phyloP scores from a whole-genome alignment of 2,329 filamentous ascomycete genomes.

The Keithomyces neogunnii region DNA sequence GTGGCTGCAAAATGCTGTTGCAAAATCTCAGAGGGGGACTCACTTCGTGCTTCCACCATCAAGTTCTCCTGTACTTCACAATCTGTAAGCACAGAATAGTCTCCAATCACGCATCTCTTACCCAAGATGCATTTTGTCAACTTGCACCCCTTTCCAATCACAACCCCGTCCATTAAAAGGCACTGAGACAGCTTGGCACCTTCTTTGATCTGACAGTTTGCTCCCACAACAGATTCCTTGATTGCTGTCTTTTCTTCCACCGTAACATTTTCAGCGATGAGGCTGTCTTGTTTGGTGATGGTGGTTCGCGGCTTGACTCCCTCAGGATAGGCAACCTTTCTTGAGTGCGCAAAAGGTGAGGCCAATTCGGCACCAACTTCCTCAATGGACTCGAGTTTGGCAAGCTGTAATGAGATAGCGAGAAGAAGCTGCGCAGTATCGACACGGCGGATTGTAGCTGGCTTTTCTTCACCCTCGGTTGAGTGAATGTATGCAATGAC shows the following conservation, averaged over 20 bases:
- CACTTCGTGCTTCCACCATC: constrained; percentile 70
- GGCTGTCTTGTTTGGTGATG: constrained; percentile 71
- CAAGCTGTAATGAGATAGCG: constrained; percentile 73
- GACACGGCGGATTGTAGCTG: constrained; percentile 72
- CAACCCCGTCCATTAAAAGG: constrained; percentile 84
- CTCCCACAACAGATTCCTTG: constrained; percentile 83
- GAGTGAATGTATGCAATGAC: constrained; percentile 79
- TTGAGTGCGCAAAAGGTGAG: constrained; percentile 68
- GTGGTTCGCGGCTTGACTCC: constrained; percentile 74
- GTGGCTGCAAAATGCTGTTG: no score
- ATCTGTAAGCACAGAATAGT: constrained; percentile 69
- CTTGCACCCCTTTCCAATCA: constrained; percentile 75
- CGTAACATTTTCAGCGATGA: constrained; percentile 82
- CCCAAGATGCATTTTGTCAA: constrained; percentile 84
- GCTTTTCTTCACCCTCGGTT: constrained; percentile 30
- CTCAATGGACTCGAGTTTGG: constrained; percentile 68
- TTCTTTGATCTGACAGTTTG: constrained; percentile 76
- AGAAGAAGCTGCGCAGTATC: constrained; percentile 80
- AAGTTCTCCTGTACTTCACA: constrained; percentile 91
- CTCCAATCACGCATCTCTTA: constrained; percentile 72
- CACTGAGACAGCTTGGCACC: constrained; percentile 85
- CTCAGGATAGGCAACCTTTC: constrained; percentile 76
- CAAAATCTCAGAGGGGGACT: constrained; percentile 22
- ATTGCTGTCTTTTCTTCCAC: constrained; percentile 86
- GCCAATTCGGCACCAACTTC: constrained; percentile 48